phyloP scores from a whole-genome alignment of 1,284 basidiomycete genomes.

The Leccinum griseonigrum region DNA sequence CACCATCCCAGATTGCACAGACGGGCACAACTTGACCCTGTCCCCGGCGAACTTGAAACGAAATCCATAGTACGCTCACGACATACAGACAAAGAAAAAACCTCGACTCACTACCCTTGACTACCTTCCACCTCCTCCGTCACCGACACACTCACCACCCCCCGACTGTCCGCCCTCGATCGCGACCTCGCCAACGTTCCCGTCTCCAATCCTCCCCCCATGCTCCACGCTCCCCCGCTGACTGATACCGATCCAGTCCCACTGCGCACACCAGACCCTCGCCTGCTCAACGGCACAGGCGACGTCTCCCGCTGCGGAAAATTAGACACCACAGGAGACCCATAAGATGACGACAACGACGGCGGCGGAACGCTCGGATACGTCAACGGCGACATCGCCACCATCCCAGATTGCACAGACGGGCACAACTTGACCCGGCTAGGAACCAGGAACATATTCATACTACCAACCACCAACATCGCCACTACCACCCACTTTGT shows the following conservation, averaged over 20 bases:
- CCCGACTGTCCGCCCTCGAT: conserved; percentile 44
- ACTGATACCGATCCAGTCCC: conserved; percentile 28
- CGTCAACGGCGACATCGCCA: conserved; percentile 41
- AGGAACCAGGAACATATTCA: not conserved
- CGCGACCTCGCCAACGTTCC: conserved; percentile 45
- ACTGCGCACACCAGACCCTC: conserved; percentile 44
- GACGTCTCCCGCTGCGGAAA: conserved; percentile 46
- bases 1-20: no score
- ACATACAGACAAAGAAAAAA: not conserved
- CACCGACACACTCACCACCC: conserved; percentile 9
- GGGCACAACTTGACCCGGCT: not conserved
- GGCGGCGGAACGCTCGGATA: conserved; percentile 70
- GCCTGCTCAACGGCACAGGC: conserved; percentile 49
- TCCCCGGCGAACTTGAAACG: no score
- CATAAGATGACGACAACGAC: conserved; percentile 64
- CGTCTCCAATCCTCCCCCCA: conserved; percentile 59
- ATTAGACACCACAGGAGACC: conserved; percentile 54
- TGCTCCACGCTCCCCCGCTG: conserved; percentile 58
- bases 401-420: conserved; percentile 39
- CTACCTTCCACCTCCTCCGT: not conserved
- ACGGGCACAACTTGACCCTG: no score
- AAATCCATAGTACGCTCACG: not conserved
- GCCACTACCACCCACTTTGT: not conserved
- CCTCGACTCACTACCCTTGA: not conserved
- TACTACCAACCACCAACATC: not conserved